A percentile compares a stretch with the other conserved stretches of the same genome.
Evolutionary conservation across 305 asterid species (phyloP).

Genomic region (Solanum hybrid): DNA sequence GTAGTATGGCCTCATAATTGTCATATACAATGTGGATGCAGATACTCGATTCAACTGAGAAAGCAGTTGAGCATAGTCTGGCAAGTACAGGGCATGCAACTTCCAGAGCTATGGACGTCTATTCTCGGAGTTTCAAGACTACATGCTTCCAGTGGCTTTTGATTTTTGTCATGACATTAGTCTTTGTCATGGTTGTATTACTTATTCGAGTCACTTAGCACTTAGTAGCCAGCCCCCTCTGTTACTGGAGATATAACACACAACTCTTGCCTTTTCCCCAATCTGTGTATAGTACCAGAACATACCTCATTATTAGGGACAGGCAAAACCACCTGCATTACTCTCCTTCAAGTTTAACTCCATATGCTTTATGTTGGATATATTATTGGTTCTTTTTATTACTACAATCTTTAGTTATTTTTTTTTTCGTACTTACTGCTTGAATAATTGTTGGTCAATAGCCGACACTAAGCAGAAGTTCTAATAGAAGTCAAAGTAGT

Average conservation of each 20-base stretch:
- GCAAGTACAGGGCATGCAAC: slow-evolving; percentile 81
- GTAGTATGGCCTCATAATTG: background rate
- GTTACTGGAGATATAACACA: background rate
- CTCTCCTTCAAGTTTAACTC: background rate
- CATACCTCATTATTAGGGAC: background rate
- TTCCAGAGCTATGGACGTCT: slow-evolving; percentile 52
- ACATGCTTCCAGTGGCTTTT: slow-evolving; percentile 77
- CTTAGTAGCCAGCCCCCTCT: slow-evolving; percentile 18
- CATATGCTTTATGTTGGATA: background rate
- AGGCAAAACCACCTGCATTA: background rate
- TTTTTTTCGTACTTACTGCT: background rate
- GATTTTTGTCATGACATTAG: slow-evolving; percentile 55
- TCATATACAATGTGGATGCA: slow-evolving; percentile 17
- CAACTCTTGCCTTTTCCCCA: background rate
- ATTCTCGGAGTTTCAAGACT: slow-evolving; percentile 62
- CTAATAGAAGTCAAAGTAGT: background rate
- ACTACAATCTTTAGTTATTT: background rate
- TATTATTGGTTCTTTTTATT: background rate
- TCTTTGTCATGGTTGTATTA: slow-evolving; percentile 74
- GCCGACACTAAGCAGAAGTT: background rate
- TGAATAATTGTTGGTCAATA: background rate
- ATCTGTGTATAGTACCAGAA: background rate
- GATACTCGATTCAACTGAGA: slow-evolving; percentile 88
- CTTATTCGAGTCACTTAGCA: slow-evolving; percentile 72
- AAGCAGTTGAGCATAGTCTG: slow-evolving; percentile 81